Conservation (phyloP, 805 yeast genomes). For the Maudiozyma turicensis region DNA sequence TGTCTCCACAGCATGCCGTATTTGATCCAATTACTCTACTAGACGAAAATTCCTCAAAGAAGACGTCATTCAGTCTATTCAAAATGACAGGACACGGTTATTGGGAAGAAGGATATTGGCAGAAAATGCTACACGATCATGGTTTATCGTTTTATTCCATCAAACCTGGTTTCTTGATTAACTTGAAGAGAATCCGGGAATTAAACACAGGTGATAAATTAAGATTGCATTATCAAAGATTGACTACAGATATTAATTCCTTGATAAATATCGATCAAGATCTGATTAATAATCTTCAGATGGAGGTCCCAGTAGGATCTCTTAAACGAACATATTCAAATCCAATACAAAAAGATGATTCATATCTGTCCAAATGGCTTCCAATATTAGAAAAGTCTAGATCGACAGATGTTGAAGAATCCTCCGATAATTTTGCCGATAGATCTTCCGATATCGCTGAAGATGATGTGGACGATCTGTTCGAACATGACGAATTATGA, state of each 20-base stretch:
- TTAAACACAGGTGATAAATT: constrained; percentile 68
- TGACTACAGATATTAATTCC: constrained; percentile 72
- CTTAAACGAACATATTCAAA: neutral
- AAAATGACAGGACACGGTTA: constrained; percentile 71
- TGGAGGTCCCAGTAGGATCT: constrained; percentile 29
- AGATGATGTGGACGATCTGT: neutral
- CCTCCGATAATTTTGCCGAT: neutral
- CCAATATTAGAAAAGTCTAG: neutral
- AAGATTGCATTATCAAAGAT: constrained; percentile 73
- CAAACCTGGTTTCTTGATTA: constrained; percentile 77
- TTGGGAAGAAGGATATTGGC: constrained; percentile 95
- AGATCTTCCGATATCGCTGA: neutral
- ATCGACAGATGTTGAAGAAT: neutral
- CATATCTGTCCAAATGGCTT: neutral
- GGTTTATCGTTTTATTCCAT: constrained; percentile 58
- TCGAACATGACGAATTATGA: too few species aligned
- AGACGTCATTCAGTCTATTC: constrained; percentile 58
- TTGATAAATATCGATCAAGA: constrained; percentile 85
- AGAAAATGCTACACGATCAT: constrained; percentile 43
- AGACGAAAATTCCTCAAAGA: constrained; percentile 1
- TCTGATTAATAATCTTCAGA: constrained; percentile 80
- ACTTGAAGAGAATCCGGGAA: constrained; percentile 55
- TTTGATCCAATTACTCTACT: constrained; percentile 65
- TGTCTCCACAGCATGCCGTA: constrained; percentile 64
- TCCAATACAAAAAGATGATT: neutral